Conservation (phyloP, 257 asterid species). For the Ocimum tenuiflorum region DNA sequence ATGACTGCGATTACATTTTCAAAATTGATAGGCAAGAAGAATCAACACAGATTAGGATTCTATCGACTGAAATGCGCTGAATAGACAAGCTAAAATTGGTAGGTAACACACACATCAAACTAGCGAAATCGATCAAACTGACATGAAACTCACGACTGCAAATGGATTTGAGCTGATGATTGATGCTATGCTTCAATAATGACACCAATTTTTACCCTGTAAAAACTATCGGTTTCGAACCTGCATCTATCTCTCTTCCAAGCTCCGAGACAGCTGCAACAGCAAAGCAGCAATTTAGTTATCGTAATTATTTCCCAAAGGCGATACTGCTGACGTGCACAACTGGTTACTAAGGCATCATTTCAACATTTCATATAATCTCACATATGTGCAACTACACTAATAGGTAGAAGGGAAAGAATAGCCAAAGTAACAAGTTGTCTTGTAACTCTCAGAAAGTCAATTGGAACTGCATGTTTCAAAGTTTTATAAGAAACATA, state of each 20-base stretch:
- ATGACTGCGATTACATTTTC: neutral
- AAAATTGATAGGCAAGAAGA: conserved; percentile 3
- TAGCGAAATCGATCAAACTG: too few relatives aligned
- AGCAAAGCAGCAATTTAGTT: conserved; percentile 13
- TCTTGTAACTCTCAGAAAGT: neutral
- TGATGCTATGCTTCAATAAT: conserved; percentile 91
- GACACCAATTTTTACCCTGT: conserved; percentile 72
- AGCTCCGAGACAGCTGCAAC: conserved; percentile 56
- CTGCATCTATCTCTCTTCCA: conserved; percentile 52
- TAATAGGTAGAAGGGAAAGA: neutral
- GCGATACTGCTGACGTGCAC: neutral
- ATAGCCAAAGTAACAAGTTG: conserved; percentile 1
- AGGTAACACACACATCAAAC: too few relatives aligned
- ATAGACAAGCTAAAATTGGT: too few relatives aligned
- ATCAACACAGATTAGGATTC: neutral
- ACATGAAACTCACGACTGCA: conserved; percentile 84
- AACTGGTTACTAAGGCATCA: neutral
- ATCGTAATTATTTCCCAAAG: neutral
- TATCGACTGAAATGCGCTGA: too few relatives aligned
- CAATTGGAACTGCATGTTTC: neutral
- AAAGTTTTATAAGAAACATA: neutral
- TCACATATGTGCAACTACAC: too few relatives aligned
- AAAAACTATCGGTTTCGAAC: too few relatives aligned
- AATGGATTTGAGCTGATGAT: conserved; percentile 90
- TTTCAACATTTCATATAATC: too few relatives aligned